Base-by-base conservation (phyloP, 1,284 basidiomycete genomes). In the Cryptococcus sp. region DNA sequence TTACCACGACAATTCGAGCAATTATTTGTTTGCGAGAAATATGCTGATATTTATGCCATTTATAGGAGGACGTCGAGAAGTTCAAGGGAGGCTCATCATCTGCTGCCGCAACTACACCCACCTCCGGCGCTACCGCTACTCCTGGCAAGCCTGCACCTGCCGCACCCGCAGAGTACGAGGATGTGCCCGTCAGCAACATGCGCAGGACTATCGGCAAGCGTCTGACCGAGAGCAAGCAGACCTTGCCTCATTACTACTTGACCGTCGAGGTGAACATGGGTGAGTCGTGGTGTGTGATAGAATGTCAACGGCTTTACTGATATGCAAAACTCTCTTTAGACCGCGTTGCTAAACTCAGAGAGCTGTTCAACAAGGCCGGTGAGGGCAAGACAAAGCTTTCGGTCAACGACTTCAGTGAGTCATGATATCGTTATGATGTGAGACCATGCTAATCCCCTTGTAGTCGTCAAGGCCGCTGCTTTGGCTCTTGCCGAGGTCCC, bases 211-310 rank as follows among this genome's bases (percentile, higher is more conserved):
- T 99, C 75, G 96, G 91, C 61, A 73, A 84, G 54, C 91, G 96
- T 67, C 85, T 99, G 66, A 86, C 88, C 3, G 91, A 97, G 81
- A 91, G 89, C 65, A 99, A 98, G 81, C 88, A 90, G 77, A 87
- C 92, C 66, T 77, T 93, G 23, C 96, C 96, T n/a, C 94, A 98
- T 79, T 99, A 96, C 82, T 99, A 98, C 81, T 80, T 99, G 69
- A 97, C 95, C 15, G 84, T 91, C 54, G 92, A 98, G 74, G 84
- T 99, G 78, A 89, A 92, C 81, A 97, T 99, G 93, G 93, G 93
- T 75, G 59, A 68, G 73, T 69, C 41, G 40, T 22, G 41, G 41
- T 16, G 7, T 13, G 23, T 3, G 23, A 47, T n/a, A 2, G 22
- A 38, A 15, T 46, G n/a, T n/a, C 44, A 40, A 15, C 19, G 46